Conservation (phyloP, 163 green algal genomes). For the Trebouxiophyceae sp. region DNA sequence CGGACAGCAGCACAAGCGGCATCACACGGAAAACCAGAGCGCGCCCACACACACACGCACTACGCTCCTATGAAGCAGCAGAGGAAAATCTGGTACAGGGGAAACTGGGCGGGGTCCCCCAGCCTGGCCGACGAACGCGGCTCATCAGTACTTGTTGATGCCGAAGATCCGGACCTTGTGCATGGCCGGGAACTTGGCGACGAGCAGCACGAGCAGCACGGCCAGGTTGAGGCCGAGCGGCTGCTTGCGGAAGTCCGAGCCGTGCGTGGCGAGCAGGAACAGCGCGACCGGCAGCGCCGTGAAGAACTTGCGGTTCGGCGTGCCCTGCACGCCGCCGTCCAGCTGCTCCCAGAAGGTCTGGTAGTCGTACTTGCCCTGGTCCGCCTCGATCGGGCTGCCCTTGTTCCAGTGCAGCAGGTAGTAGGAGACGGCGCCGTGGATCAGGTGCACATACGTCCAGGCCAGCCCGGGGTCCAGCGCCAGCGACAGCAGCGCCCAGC, state of each 20-base stretch:
- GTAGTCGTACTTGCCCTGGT: conserved; percentile 87
- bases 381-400: conserved; percentile 67
- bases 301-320: conserved; percentile 92
- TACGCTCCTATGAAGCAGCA: too few species aligned
- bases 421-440: conserved; percentile 83
- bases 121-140: too few species aligned
- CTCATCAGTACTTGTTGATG: conserved; percentile 79
- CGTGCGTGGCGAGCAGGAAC: conserved; percentile 82
- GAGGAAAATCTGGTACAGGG: too few species aligned
- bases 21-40: too few species aligned
- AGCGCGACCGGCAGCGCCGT: conserved; percentile 79
- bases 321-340: conserved; percentile 83
- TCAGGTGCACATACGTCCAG: conserved; percentile 88
- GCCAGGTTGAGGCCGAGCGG: conserved; percentile 79
- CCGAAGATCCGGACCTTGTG: conserved; percentile 89
- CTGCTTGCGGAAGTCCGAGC: conserved; percentile 79
- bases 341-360: conserved; percentile 98
- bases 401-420: conserved; percentile 95
- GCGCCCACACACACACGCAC: too few species aligned
- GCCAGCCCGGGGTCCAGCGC: conserved; percentile 62
- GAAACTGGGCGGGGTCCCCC: too few species aligned
- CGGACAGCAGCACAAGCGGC: conserved; percentile 75
- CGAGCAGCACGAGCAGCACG: conserved; percentile 74
- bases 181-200: conserved; percentile 87
- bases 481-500: conserved; percentile 61